Evolutionary conservation across 2,329 filamentous ascomycete genomes (phyloP), one percentile per base, ranked within the genome.

Genomic region (Phyllosticta ampelicida): DNA sequence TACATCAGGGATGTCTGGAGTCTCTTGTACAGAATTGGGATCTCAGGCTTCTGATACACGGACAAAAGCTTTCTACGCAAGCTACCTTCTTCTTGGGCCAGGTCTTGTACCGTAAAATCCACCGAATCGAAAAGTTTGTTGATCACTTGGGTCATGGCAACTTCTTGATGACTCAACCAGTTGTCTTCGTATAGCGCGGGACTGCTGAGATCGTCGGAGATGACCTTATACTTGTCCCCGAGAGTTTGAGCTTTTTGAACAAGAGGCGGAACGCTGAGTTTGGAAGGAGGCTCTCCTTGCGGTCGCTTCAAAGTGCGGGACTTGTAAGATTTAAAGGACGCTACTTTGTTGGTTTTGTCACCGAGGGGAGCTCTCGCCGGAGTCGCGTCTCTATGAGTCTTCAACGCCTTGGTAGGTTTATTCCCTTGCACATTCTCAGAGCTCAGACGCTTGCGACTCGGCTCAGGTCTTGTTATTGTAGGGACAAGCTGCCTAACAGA

Each of bases 111-210:
- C 8, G 51, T 11, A 8, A 26, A 5, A 21, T 52, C 66, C 0
- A 71, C 68, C 4, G 73, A 66, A 36, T 76, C 68, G 63, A 84
- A 81, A 53, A 84, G 69, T 13, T 73, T 72, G 66, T 86, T 86
- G 52, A 82, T 67, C 6, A 85, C 71, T 64, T 85, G 82, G 0
- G 81, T 81, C 51, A 86, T 77, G 44, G 80, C 78, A 20, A 80
- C 71, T 65, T 86, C 83, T 64, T 86, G 82, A 61, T 85, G 78
- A 11, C 73, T 75, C 44, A 86, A 77, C 82, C 83, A 86, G 58
- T 78, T 75, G 51, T 85, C 81, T 64, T 85, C 82, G 65, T 85
- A 85, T 62, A 86, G 73, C 56, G 78, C 75, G n/a, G 81, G 75
- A 53, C 78, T 77, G 2, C 73, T 70, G 23, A 85, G 72, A 62